Conservation (phyloP, 176 grass and related monocot genomes). For the Tillandsia fasciculata region DNA sequence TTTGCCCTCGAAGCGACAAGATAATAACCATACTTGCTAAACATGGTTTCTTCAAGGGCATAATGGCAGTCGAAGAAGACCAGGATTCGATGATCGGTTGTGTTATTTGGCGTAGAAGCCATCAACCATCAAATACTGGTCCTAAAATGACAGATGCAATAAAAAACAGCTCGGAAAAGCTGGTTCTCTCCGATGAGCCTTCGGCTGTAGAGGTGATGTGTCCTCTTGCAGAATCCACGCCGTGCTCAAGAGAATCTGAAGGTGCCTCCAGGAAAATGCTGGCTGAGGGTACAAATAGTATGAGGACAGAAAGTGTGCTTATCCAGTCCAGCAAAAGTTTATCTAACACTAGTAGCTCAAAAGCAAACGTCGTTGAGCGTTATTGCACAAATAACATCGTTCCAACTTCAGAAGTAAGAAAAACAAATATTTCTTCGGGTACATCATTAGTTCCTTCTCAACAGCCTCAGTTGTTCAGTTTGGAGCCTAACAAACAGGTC, state of each 20-base stretch:
- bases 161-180: not conserved
- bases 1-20: constrained; percentile 31
- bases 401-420: not conserved
- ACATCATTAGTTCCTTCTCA: too few species aligned
- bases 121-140: not conserved
- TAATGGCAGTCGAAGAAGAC: constrained; percentile 26
- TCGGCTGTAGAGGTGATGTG: not conserved
- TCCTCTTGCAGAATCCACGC: not conserved
- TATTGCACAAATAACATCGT: not conserved
- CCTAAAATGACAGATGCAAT: not conserved
- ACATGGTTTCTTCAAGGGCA: constrained; percentile 39
- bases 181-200: not conserved
- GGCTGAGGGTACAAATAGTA: not conserved
- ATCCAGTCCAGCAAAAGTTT: not conserved
- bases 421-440: too few species aligned
- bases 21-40: constrained; percentile 38
- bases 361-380: not conserved
- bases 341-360: not conserved
- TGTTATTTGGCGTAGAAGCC: constrained; percentile 27
- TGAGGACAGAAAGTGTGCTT: not conserved
- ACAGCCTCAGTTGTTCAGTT: too few species aligned
- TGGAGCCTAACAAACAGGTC: not conserved
- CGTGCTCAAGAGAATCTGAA: not conserved
- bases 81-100: constrained; percentile 33
- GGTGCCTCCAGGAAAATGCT: not conserved